These are phyloP conservation scores for Didymella pinodella DNA, from an alignment of 2,329 filamentous ascomycete genomes.

Conservation along the genomic window DNA sequence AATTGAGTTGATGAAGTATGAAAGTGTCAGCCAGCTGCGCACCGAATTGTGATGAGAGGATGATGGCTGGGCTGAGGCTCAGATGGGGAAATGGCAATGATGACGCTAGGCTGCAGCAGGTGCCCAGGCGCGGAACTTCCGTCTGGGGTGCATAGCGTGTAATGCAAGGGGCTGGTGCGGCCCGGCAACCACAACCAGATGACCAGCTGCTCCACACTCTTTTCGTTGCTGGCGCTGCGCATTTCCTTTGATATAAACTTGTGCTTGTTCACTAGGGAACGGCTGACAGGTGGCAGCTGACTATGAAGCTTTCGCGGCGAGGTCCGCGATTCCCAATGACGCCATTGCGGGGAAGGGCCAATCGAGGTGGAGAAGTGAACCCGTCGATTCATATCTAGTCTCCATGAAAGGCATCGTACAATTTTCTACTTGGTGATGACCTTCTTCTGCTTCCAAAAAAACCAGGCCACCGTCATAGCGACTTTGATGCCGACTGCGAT, in stretches of 20 bases:
- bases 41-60: constrained; percentile 21
- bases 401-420: background rate
- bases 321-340: background rate
- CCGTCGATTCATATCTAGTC: background rate
- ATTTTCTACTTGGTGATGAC: background rate
- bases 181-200: constrained; percentile 10
- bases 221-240: background rate
- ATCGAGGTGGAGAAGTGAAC: background rate
- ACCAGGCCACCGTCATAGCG: constrained; percentile 15
- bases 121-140: constrained; percentile 23
- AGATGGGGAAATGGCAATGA: constrained; percentile 20
- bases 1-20: background rate
- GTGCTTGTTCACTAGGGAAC: background rate
- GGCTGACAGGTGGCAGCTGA: background rate
- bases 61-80: constrained; percentile 6
- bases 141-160: constrained; percentile 34
- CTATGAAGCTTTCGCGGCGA: background rate
- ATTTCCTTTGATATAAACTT: background rate
- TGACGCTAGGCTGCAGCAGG: constrained; percentile 25
- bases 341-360: background rate
- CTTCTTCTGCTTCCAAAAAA: constrained; percentile 20
- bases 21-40: constrained; percentile 38
- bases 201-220: constrained; percentile 1
- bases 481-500: constrained; percentile 21
- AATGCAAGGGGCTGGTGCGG: constrained; percentile 27